Percentiles rank a stretch among this genome's conserved stretches.
phyloP scores from a whole-genome alignment of 768 basidiomycete genomes.

The Crucibulum laeve region DNA sequence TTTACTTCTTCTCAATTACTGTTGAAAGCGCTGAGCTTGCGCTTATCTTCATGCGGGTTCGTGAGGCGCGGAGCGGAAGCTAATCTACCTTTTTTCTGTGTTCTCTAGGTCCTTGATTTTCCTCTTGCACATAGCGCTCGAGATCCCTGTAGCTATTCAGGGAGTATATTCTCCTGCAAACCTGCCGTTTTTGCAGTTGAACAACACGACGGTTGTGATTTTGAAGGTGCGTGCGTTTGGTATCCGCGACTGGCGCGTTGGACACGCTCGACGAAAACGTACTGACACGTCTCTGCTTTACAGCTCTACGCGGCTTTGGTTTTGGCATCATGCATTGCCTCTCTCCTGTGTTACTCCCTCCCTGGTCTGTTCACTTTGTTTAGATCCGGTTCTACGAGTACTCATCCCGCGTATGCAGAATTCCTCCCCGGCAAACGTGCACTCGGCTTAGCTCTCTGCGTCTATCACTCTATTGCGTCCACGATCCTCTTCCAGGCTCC shows the following conservation, averaged over 20 bases:
- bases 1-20: not conserved
- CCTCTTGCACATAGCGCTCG: slow-evolving; percentile 75
- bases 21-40: not conserved
- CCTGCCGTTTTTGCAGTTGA: slow-evolving; percentile 76
- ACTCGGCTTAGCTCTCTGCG: slow-evolving; percentile 66
- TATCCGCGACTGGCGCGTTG: no score
- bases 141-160: slow-evolving; percentile 74
- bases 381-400: not conserved
- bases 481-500: slow-evolving; percentile 74
- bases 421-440: slow-evolving; percentile 85
- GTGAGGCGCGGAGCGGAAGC: not conserved
- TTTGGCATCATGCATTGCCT: slow-evolving; percentile 54
- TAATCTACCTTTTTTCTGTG: not conserved
- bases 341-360: slow-evolving; percentile 62
- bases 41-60: no score
- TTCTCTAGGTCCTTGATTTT: slow-evolving; percentile 48
- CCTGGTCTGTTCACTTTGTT: slow-evolving; percentile 50
- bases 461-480: slow-evolving; percentile 73
- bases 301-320: slow-evolving; percentile 70
- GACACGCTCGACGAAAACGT: no score
- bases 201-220: slow-evolving; percentile 75
- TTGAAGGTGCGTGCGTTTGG: slow-evolving; percentile 52
- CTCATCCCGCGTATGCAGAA: slow-evolving; percentile 31
- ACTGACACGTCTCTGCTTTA: not conserved
- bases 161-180: slow-evolving; percentile 59